A percentile compares a stretch with the other conserved stretches of the same genome.
Evolutionary conservation across 371 early-diverging fungal species (phyloP).

Genomic region (Mucor circinelloides): DNA sequence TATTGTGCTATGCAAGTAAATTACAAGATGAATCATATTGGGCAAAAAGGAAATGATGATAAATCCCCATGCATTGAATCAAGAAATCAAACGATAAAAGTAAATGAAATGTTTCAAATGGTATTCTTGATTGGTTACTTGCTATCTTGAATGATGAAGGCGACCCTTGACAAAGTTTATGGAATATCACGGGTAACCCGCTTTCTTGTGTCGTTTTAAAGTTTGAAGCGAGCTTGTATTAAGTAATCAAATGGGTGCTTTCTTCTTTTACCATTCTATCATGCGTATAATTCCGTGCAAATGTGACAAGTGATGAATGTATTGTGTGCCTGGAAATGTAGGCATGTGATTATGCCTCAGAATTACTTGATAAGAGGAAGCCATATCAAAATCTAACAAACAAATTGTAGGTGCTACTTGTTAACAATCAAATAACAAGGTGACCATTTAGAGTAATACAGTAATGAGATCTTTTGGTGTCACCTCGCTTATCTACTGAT

Average conservation of each 20-base stretch:
- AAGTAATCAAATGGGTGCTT: not conserved
- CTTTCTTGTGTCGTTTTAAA: not conserved
- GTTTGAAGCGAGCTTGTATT: not conserved
- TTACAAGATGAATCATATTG: not conserved
- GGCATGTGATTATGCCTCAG: no score
- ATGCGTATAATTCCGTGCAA: no score
- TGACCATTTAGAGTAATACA: not conserved
- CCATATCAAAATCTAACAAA: not conserved
- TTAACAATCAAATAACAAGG: not conserved
- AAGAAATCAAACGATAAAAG: not conserved
- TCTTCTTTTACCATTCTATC: not conserved
- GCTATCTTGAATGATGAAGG: not conserved
- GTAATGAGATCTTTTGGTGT: not conserved
- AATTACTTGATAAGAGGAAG: no score
- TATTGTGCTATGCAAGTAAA: not conserved
- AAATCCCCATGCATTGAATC: not conserved
- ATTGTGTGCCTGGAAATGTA: no score
- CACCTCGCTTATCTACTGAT: not conserved
- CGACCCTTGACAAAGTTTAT: not conserved
- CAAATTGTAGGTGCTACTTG: not conserved
- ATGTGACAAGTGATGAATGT: no score
- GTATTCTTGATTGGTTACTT: not conserved
- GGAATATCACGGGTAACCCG: not conserved
- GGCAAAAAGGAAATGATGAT: not conserved
- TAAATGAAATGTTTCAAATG: not conserved